Conservation (phyloP, 164 flowering plant genomes). For the Sextonia rubra region DNA sequence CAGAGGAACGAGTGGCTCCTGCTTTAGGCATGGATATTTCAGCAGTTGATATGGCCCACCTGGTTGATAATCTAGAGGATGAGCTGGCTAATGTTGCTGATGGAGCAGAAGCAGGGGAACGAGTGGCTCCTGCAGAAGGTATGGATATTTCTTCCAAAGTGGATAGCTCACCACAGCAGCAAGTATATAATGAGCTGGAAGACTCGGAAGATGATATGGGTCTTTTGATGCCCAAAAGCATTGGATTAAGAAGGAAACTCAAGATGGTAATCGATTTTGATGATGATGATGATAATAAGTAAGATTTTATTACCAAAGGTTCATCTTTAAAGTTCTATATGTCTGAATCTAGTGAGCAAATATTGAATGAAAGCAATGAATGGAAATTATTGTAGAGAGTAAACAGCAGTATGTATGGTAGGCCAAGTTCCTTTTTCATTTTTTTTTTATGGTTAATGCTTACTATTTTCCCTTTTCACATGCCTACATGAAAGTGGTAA, state of each 20-base stretch:
- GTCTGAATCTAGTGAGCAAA: too few species aligned
- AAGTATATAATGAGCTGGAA: conserved; percentile 22
- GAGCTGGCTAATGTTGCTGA: conserved; percentile 10
- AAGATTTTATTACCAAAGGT: background rate
- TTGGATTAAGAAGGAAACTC: conserved; percentile 40
- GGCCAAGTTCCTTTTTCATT: too few species aligned
- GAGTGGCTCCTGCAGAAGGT: background rate
- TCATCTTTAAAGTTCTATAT: too few species aligned
- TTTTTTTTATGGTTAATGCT: too few species aligned
- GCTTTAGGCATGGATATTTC: conserved; percentile 1
- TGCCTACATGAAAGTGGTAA: too few species aligned
- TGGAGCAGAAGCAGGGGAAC: background rate
- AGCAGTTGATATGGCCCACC: conserved; percentile 1
- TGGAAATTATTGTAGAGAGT: too few species aligned
- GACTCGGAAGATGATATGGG: conserved; percentile 44
- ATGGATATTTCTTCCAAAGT: conserved; percentile 5
- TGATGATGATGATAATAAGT: conserved; percentile 35
- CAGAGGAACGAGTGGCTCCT: background rate
- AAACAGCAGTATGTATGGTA: too few species aligned
- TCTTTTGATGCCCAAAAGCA: conserved; percentile 11
- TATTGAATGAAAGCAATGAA: too few species aligned
- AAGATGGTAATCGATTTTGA: conserved; percentile 65
- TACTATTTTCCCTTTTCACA: too few species aligned
- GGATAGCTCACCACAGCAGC: conserved; percentile 16
- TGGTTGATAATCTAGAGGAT: conserved; percentile 17